Conservation (phyloP, 805 yeast species). For the Torulaspora microellipsoides region DNA sequence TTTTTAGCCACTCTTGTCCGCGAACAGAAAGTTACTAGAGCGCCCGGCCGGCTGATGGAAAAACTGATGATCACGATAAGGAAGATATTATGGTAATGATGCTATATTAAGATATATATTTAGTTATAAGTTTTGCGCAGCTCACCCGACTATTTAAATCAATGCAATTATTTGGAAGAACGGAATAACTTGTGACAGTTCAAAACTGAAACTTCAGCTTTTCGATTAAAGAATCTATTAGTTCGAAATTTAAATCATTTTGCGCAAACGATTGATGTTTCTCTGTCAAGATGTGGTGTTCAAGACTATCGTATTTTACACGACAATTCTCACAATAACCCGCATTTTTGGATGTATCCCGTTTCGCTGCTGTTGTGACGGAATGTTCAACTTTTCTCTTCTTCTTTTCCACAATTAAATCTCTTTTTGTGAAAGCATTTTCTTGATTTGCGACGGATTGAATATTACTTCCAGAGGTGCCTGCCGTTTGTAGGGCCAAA, state of each 20-base stretch:
- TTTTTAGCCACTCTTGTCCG: no score
- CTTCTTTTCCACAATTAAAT: slow-evolving; percentile 1
- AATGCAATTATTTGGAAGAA: not conserved
- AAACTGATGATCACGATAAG: no score
- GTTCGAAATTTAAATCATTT: slow-evolving; percentile 63
- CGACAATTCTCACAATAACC: slow-evolving; percentile 96
- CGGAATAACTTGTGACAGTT: not conserved
- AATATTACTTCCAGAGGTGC: not conserved
- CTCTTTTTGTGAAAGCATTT: slow-evolving; percentile 2
- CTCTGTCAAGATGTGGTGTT: slow-evolving; percentile 63
- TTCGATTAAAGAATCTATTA: slow-evolving; percentile 68
- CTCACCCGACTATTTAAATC: no score
- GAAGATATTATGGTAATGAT: no score
- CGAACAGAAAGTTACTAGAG: no score
- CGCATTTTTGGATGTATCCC: slow-evolving; percentile 35
- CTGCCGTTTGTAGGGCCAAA: not conserved
- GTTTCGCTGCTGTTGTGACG: slow-evolving; percentile 14
- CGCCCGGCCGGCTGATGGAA: no score
- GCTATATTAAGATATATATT: no score
- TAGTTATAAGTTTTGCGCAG: no score
- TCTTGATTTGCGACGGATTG: not conserved
- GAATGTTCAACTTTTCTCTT: slow-evolving; percentile 10
- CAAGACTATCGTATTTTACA: slow-evolving; percentile 73
- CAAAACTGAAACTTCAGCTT: slow-evolving; percentile 33
- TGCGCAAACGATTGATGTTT: slow-evolving; percentile 77